Evolutionary conservation across 2,329 filamentous ascomycete genomes (phyloP), one percentile per base, ranked within the genome.

Genomic region (Ustulina deusta): DNA sequence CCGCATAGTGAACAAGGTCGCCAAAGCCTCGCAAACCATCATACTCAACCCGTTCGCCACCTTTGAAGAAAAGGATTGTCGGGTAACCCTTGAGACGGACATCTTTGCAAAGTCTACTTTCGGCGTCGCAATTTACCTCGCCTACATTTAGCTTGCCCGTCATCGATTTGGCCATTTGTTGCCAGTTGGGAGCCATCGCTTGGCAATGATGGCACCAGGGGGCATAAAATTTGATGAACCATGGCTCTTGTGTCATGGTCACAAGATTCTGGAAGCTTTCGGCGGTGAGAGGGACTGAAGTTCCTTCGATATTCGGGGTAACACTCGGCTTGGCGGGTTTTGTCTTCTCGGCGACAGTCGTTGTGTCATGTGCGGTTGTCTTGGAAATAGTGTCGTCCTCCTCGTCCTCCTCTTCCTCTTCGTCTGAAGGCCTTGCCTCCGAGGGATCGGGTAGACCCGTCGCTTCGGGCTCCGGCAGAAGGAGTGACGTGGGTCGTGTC

Each of bases 181-280:
- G 84, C 96, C 96, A 99, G 71, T 90, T 94, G 2, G 96, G 92
- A 40, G 92, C 93, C 86, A 99, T 89, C 42, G 93, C 93, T 81
- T 97, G 93, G 80, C 97, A 99, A 81, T 99, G 96, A 73, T 90
- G 89, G 79, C 96, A 99, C 96, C 95, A 98, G 6, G 96, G 97
- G 20, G 93, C 94, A 79, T 97, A 98, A 79, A 99, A 98, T 81
- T 99, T 99, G 85, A 99, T 90, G 77, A 99, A 97, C 96, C 96
- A 99, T 6, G 94, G 91, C 70, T 98, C 94, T 71, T 92, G 89
- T 0, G 93, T 94, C 78, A 90, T 92, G 2, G 93, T 97, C 54
- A 99, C 94, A 42, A 91, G 84, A 65, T 88, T 89, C 78, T 97
- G 91, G 83, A 99, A 99, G 70, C 85, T 93, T 77, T 97, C 94